These are phyloP conservation scores for Jaltomata sinuosa DNA, from an alignment of 257 asterid genomes.

Conservation along the genomic window DNA sequence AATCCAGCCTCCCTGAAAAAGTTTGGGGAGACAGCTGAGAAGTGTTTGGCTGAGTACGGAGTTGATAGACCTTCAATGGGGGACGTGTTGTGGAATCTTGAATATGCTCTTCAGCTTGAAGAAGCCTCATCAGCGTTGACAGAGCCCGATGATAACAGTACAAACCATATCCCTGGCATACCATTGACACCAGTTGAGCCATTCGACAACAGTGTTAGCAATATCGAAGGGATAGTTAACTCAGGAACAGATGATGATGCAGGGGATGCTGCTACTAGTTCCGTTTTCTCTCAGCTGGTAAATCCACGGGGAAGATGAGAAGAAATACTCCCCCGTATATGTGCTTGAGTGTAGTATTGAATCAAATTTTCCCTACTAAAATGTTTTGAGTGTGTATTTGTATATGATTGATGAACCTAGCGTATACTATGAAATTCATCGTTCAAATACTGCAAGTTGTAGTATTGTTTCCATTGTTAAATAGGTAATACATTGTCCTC, in stretches of 20 bases:
- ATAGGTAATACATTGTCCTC: neutral
- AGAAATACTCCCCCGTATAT: neutral
- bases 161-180: slow-evolving; percentile 36
- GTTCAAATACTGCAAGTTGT: neutral
- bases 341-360: neutral
- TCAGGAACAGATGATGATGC: slow-evolving; percentile 38
- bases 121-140: slow-evolving; percentile 32
- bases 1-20: slow-evolving; percentile 37
- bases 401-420: neutral
- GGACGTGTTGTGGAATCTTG: slow-evolving; percentile 40
- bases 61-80: slow-evolving; percentile 53
- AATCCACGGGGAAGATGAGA: slow-evolving; percentile 39
- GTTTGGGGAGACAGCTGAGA: slow-evolving; percentile 41
- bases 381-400: slow-evolving; percentile 3
- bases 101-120: slow-evolving; percentile 40
- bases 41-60: slow-evolving; percentile 39
- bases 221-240: slow-evolving; percentile 18
- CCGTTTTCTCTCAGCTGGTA: slow-evolving; percentile 44
- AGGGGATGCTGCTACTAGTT: slow-evolving; percentile 32
- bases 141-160: slow-evolving; percentile 39
- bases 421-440: neutral
- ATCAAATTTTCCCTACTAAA: neutral
- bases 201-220: slow-evolving; percentile 31
- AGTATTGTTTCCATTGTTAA: neutral
- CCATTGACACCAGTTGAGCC: slow-evolving; percentile 26